Conservation (phyloP, 495 filamentous ascomycete genomes). For the Rhypophila decipiens region DNA sequence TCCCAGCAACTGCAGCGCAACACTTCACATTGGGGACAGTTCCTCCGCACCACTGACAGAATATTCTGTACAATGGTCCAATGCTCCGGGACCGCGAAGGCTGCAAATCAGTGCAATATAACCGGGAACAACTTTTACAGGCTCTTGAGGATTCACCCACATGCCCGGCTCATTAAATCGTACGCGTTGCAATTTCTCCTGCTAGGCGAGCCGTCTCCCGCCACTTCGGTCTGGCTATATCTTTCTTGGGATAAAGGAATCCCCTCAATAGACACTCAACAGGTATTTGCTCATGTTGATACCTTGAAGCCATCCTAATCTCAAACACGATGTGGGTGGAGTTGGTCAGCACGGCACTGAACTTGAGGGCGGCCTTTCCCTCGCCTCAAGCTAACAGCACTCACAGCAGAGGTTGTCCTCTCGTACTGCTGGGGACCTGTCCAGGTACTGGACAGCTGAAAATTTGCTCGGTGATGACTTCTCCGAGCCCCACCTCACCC, state of each 20-base stretch:
- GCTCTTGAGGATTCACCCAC: conserved; percentile 9
- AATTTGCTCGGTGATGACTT: not conserved
- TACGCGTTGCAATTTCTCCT: not conserved
- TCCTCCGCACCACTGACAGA: not conserved
- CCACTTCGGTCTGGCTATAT: not conserved
- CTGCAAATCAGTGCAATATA: conserved; percentile 20
- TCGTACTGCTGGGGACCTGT: conserved; percentile 7
- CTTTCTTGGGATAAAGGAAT: not conserved
- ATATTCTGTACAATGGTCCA: not conserved
- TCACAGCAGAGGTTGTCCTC: not conserved
- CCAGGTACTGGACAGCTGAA: not conserved
- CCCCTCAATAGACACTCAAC: not conserved
- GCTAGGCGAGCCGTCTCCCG: not conserved
- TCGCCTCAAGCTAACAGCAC: too few species aligned
- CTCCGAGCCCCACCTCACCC: not conserved
- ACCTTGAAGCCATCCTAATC: too few species aligned
- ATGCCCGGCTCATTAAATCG: conserved; percentile 7
- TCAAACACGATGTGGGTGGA: too few species aligned
- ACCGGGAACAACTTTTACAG: conserved; percentile 12
- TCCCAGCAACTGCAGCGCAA: too few species aligned
- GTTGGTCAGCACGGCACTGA: too few species aligned
- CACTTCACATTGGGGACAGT: too few species aligned
- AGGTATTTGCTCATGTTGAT: too few species aligned
- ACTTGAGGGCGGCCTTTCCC: too few species aligned
- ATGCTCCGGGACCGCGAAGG: not conserved